Evolutionary conservation across 2,329 filamentous ascomycete species (phyloP), one percentile per base, ranked within the genome.

Genomic region (Chlorencoelia australis): DNA sequence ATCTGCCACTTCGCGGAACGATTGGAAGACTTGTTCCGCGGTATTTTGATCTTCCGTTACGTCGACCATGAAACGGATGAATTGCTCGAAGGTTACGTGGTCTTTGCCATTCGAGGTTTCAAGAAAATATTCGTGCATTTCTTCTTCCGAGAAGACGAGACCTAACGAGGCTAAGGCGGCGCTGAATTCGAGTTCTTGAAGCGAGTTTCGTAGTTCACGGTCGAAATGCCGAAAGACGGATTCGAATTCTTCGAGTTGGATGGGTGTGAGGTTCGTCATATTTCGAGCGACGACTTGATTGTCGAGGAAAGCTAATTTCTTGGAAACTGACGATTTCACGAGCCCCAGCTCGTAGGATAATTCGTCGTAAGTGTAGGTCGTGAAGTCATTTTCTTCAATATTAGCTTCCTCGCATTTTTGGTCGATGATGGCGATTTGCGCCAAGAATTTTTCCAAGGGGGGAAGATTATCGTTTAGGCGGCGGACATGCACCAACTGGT

Each of bases 11-110:
- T 98, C 91, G 40, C 80, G 78, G 74, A 98, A 98, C 46, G 83
- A 93, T 64, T 98, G 89, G 67, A 91, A 96, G 4, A 98, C 91
- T 60, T 98, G 91, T 62, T 96, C 91, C 9, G 91, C 91, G 4
- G 88, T 95, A 59, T 98, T 95, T 64, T 98, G 91, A 57, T 98
- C 91, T 62, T 98, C 91, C 9, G 91, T 98, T 33, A 95, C 91
- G 50, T 94, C 86, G 31, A 98, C 91, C 91, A 98, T 98, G 69
- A 98, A 98, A 25, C 85, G 79, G 58, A 98, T 98, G 57, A 98
- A 98, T 61, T 96, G 89, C 65, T 98, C 91, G 56, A 98, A 98
- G 4, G 84, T 91, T 34, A 98, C 91, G 47, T 82, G 75, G 59
- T 79, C 82, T 47, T 68, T 73, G 22, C 77, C 86, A 24, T 74